A percentile compares a stretch with the other conserved stretches of the same genome.
Conservation (phyloP, 345 rosid species). For the Populus simonii region DNA sequence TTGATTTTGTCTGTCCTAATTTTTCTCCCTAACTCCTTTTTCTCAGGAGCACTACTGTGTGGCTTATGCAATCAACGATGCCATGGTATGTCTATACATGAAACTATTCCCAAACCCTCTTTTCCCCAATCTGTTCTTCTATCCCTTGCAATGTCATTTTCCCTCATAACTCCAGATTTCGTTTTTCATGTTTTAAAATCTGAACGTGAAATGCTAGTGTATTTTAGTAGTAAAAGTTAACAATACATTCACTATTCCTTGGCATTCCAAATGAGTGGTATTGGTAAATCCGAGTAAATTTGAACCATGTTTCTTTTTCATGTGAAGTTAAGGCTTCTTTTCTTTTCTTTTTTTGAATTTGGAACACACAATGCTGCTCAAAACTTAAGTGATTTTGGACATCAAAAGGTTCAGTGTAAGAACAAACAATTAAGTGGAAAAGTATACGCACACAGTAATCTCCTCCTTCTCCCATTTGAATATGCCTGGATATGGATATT, state of each 20-base stretch:
- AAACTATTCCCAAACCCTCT: slow-evolving; percentile 2
- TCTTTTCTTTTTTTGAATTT: too few relatives aligned
- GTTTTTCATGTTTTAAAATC: too few relatives aligned
- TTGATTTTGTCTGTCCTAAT: background rate
- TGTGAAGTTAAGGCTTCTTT: background rate
- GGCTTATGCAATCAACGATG: slow-evolving; percentile 76
- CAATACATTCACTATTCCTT: background rate
- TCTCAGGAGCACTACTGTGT: slow-evolving; percentile 88
- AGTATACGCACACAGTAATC: background rate
- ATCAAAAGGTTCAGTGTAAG: background rate
- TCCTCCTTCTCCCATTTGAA: background rate
- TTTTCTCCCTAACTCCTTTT: slow-evolving; percentile 21
- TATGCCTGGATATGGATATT: background rate
- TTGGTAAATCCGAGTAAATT: background rate
- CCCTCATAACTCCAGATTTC: background rate
- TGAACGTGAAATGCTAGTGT: too few relatives aligned
- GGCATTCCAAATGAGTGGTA: background rate
- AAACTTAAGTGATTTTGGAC: background rate
- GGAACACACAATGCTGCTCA: background rate
- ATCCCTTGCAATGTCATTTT: slow-evolving; percentile 12
- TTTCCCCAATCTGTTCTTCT: background rate
- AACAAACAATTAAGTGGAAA: background rate
- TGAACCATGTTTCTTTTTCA: background rate
- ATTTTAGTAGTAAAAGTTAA: background rate
- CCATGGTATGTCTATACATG: slow-evolving; percentile 54